phyloP scores from a whole-genome alignment of 768 basidiomycete species.

The Gelatoporia subvermispora region DNA sequence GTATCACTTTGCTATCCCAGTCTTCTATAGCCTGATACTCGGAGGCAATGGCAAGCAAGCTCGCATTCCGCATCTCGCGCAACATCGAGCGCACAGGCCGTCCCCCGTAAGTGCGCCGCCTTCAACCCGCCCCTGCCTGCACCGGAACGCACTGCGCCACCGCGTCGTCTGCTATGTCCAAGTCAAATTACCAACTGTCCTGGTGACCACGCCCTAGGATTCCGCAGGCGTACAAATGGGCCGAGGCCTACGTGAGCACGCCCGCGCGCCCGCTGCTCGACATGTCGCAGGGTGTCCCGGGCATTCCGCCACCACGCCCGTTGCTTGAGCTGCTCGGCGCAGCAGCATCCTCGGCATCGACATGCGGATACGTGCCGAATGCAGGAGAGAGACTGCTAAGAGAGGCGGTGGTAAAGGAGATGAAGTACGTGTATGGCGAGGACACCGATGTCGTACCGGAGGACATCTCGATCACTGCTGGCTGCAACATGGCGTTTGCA shows the following conservation, averaged over 20 bases:
- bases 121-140: background rate
- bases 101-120: constrained; percentile 14
- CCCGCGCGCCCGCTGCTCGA: constrained; percentile 50
- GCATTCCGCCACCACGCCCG: constrained; percentile 49
- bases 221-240: constrained; percentile 57
- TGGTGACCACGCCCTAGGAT: constrained; percentile 34
- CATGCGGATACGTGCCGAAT: constrained; percentile 54
- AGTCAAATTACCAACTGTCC: background rate
- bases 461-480: constrained; percentile 66
- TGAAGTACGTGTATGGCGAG: constrained; percentile 51
- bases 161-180: background rate
- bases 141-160: background rate
- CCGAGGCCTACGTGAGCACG: constrained; percentile 36
- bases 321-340: constrained; percentile 41
- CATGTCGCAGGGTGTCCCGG: constrained; percentile 76
- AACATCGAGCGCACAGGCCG: constrained; percentile 15
- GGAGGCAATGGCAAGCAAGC: background rate
- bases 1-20: too few relatives aligned
- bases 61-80: constrained; percentile 15
- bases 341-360: constrained; percentile 37
- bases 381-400: constrained; percentile 55
- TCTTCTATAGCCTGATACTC: too few relatives aligned
- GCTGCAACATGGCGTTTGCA: constrained; percentile 71
- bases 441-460: constrained; percentile 42
- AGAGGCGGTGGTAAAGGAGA: constrained; percentile 52